phyloP scores from a whole-genome alignment of 139 green algal species.

The Penium margaritaceum region DNA sequence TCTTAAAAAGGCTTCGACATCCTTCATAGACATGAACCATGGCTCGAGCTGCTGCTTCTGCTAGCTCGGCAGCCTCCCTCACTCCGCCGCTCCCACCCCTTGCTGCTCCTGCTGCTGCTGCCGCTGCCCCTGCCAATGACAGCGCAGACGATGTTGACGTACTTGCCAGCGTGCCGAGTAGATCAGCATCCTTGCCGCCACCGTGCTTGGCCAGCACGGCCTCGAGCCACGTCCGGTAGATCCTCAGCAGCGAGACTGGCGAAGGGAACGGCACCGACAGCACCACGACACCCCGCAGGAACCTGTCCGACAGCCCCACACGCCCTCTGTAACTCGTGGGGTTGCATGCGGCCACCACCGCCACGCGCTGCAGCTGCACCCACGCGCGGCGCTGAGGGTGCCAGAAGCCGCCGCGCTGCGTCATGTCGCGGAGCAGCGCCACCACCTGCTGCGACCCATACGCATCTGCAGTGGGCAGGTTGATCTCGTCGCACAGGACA shows the following conservation, averaged over 20 bases:
- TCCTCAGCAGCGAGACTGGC: not conserved
- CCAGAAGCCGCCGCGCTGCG: conserved; percentile 9
- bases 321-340: not conserved
- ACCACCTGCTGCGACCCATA: conserved; percentile 33
- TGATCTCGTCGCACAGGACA: conserved; percentile 20
- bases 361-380: conserved; percentile 1
- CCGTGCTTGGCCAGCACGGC: not conserved
- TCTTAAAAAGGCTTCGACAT: not conserved
- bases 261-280: not conserved
- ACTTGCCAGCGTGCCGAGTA: not conserved
- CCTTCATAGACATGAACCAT: conserved; percentile 4
- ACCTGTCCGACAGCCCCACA: not conserved
- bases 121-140: too few relatives aligned
- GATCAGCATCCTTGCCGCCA: not conserved
- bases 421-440: conserved; percentile 22
- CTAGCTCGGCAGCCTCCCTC: not conserved
- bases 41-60: too few relatives aligned
- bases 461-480: conserved; percentile 17
- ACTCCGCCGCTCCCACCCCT: too few relatives aligned
- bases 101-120: too few relatives aligned
- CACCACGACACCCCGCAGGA: not conserved
- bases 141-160: not conserved
- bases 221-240: not conserved
- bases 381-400: not conserved
- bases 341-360: not conserved